Percentiles rank a stretch among this genome's conserved stretches.
Conservation (phyloP, 2,329 filamentous ascomycete genomes). For the Talaromyces sp. region DNA sequence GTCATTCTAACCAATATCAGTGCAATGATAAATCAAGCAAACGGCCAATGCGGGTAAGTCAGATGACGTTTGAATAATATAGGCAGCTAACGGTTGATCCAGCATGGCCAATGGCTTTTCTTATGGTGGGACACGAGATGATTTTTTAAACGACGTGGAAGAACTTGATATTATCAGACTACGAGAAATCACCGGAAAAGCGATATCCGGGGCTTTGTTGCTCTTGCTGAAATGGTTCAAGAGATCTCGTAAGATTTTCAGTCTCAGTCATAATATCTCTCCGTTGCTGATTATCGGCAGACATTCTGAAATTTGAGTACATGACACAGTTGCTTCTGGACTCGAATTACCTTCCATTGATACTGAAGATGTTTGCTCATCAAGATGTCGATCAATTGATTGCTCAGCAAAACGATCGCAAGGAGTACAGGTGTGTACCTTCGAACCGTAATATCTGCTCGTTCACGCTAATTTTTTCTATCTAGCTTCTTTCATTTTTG, state of each 20-base stretch:
- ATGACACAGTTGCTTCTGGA: constrained; percentile 88
- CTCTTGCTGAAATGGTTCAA: constrained; percentile 96
- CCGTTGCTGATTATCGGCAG: constrained; percentile 42
- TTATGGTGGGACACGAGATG: constrained; percentile 22
- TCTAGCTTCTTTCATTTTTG: constrained; percentile 87
- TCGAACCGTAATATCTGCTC: neutral
- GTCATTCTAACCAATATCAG: constrained; percentile 83
- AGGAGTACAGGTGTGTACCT: constrained; percentile 65
- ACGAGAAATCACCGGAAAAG: constrained; percentile 84
- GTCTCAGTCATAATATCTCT: neutral
- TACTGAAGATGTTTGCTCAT: constrained; percentile 88
- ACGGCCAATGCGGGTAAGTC: constrained; percentile 46
- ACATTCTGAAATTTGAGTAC: constrained; percentile 94
- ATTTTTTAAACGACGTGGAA: constrained; percentile 50
- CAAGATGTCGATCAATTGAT: constrained; percentile 90
- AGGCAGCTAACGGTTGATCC: constrained; percentile 23
- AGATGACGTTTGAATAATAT: neutral
- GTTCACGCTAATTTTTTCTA: neutral
- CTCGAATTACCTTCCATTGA: constrained; percentile 87
- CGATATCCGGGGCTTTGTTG: constrained; percentile 81
- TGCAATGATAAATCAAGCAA: constrained; percentile 63
- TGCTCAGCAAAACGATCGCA: constrained; percentile 75
- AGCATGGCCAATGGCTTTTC: constrained; percentile 23
- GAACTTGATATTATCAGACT: constrained; percentile 76
- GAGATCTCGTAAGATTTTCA: constrained; percentile 67